Evolutionary conservation across 2,329 filamentous ascomycete species (phyloP), one percentile per base, ranked within the genome.

Genomic region (Colletotrichum chlorophyti): DNA sequence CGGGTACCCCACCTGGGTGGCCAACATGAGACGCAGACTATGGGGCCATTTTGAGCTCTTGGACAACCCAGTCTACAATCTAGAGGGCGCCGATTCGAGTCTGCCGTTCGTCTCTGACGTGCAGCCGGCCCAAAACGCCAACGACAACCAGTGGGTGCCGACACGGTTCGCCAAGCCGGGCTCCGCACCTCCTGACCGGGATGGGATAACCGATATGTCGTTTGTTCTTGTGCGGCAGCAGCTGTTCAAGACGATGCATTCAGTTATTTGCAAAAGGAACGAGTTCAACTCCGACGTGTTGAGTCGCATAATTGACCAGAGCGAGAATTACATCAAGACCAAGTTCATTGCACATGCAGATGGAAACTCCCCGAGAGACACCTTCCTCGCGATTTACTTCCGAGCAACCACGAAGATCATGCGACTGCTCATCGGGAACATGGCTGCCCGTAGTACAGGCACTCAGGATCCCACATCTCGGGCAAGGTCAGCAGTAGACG

Each of bases 161-260:
- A 60, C 53, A 3, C 50, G 58, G 3, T 64, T 64, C 21, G 53
- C 62, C 26, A 55, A 63, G 15, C 42, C 63, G 2, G 58, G 57
- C 11, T 60, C 55, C 31, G 32, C 60, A 11, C 63, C 63, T 3
- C 17, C 15, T 2, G 63, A 64, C 17, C 49, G 41, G 4, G 61
- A 63, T 10, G 63, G 63, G 5, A 59, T 64, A 14, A 64, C 63
- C 15, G 63, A 63, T 12, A 64, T 63, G 63, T 53, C 63, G 2
- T 64, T 64, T 35, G 58, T 53, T 0, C 43, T 63, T 5, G 42
- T 64, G 21, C 58, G 61, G 8, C 40, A 57, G 3, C 45, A 54
- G 10, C 35, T 60, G n/a, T 37, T 12, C 12, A 52, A 27, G 24
- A 55, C 59, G 3, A 46, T 47, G 37, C 48, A 52, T 5, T 50